Evolutionary conservation across 2,329 filamentous ascomycete species (phyloP).

Genomic region (Neonectria neomacrospora): DNA sequence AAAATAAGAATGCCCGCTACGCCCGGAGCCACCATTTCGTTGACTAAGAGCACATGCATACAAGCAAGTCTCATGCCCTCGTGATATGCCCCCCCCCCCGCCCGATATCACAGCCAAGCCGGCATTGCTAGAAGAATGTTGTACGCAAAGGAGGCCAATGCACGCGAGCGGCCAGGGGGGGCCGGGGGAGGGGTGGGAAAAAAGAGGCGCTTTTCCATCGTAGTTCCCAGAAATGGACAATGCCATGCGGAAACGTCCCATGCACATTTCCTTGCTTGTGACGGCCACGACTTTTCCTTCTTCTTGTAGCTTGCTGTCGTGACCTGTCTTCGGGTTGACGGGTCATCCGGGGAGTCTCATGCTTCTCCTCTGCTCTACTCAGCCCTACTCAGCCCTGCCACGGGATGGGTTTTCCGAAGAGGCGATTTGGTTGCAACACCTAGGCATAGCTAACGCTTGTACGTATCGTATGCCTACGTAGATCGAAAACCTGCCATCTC

Average conservation of each 20-base stretch:
- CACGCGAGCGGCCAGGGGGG: constrained; percentile 15
- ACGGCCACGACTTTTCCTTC: not conserved
- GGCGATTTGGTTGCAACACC: constrained; percentile 1
- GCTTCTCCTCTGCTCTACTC: not conserved
- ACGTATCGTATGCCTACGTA: not conserved
- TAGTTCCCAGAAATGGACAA: not conserved
- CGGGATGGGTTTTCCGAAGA: not conserved
- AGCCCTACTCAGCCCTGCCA: not conserved
- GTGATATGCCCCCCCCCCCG: constrained; percentile 1
- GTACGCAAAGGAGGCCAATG: not conserved
- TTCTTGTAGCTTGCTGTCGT: not conserved
- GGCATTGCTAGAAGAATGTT: not conserved
- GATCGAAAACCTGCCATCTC: constrained; percentile 12
- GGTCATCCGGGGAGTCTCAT: constrained; percentile 1
- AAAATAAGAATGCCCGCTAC: not conserved
- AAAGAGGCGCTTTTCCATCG: not conserved
- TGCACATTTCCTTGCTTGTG: not conserved
- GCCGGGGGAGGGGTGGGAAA: constrained; percentile 3
- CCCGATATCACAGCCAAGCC: not conserved
- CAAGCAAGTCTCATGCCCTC: not conserved
- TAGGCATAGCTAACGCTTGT: not conserved
- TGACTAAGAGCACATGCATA: constrained; percentile 9
- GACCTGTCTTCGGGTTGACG: not conserved
- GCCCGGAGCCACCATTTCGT: not conserved
- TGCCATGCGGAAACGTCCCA: not conserved